Base-by-base conservation (phyloP, 2,329 filamentous ascomycete genomes). In the Davidsoniella eucalypti region DNA sequence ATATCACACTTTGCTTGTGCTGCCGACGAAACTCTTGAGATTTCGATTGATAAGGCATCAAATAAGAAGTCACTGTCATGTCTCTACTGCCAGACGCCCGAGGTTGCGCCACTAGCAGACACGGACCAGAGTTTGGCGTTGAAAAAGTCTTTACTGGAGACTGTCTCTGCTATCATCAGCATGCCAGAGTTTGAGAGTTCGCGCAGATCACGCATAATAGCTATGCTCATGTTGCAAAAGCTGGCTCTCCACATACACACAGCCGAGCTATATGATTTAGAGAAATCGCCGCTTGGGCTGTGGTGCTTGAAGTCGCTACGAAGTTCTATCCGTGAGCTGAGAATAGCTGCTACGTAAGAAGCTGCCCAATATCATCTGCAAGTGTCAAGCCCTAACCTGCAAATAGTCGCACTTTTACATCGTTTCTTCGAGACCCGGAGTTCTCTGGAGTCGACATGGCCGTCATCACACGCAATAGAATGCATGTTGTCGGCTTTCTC, bases 311-410 rank as follows among this genome's bases (percentile, higher is more conserved):
- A 82, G 56, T 86, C 83, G 0, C 68, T 96, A 38, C 80, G 82
- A 55, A 94, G 88, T 63, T 93, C 88, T 1, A 64, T 87, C 17
- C 76, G 90, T 59, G 92, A 96, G 61, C 68, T 96, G 25, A 80
- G 90, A 29, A 76, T 95, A 57, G 82, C 82, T 37, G 84, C 88
- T 52, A 84, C 82, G 69, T 82, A 69, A 59, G 66, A 61, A 7
- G 2, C 39, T 38, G 10, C 14, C 18, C 7, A 4, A 21, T 21
- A 9, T 18, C 44, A 21, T 36, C 4, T 10, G 10, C 14, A 29
- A 16, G 6, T 12, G 14, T 8, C 5, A 14, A 49, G 33, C 54
- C 44, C 49, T 52, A 29, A 48, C 10, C 10, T 60, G 57, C 6
- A 50, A 52, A 14, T 54, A 82, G 78, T 36, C 73, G 76, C 53